Conservation (phyloP, 2,329 filamentous ascomycete genomes). For the Macroventuria anomochaeta region DNA sequence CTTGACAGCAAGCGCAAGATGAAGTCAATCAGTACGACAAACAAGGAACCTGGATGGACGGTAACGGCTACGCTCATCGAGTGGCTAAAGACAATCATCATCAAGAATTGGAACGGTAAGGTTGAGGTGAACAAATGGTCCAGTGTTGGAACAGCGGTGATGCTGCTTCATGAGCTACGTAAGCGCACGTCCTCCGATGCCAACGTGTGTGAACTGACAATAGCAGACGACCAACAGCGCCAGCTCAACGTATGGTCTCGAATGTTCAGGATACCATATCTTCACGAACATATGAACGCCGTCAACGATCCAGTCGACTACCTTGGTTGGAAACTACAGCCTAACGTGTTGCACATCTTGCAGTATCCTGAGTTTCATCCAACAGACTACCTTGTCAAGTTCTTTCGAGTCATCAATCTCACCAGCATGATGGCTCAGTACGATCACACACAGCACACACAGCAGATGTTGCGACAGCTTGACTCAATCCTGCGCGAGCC, state of each 20-base stretch:
- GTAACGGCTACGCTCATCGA: conserved; percentile 59
- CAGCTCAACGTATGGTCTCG: conserved; percentile 61
- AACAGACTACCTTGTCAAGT: conserved; percentile 73
- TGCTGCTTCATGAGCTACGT: conserved; percentile 76
- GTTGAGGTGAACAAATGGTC: conserved; percentile 73
- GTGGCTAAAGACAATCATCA: conserved; percentile 75
- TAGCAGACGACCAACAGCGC: conserved; percentile 27
- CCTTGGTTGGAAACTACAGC: conserved; percentile 71
- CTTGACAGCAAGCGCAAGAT: conserved; percentile 30
- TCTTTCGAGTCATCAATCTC: conserved; percentile 89
- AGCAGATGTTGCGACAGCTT: conserved; percentile 37
- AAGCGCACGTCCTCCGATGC: conserved; percentile 2
- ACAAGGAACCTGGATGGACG: conserved; percentile 46
- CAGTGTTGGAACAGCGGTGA: conserved; percentile 77
- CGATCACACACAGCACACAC: conserved; percentile 55
- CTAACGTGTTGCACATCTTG: conserved; percentile 74
- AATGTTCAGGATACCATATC: conserved; percentile 76
- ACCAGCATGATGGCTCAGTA: conserved; percentile 82
- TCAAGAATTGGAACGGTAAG: conserved; percentile 81
- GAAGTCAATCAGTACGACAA: conserved; percentile 17
- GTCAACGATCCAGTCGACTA: conserved; percentile 71
- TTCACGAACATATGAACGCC: conserved; percentile 76
- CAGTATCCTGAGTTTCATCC: conserved; percentile 83
- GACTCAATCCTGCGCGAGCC: conserved; percentile 32
- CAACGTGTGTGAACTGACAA: conserved; percentile 19